phyloP scores from a whole-genome alignment of 2,329 filamentous ascomycete genomes.

The Colletotrichum sojae region DNA sequence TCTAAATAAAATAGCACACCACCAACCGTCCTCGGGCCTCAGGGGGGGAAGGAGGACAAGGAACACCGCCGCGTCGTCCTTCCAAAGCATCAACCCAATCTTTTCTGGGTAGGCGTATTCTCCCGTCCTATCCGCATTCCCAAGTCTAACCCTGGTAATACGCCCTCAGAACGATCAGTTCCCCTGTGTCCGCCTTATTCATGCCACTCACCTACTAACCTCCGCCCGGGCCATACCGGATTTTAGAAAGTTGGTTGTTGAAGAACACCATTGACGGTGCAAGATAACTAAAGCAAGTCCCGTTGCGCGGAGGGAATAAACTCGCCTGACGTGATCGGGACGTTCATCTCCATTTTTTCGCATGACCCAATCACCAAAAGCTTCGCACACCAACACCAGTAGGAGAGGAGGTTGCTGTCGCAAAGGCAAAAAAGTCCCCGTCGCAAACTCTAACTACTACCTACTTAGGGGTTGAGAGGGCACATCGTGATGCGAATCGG shows the following conservation, averaged over 20 bases:
- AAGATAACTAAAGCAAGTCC: no score
- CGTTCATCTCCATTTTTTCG: slow-evolving; percentile 14
- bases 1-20: neutral
- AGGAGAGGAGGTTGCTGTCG: neutral
- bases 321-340: neutral
- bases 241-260: no score
- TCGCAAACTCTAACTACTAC: neutral
- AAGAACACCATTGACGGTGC: no score
- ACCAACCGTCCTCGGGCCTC: no score
- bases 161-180: no score
- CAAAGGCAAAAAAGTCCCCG: neutral
- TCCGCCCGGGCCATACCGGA: no score
- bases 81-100: slow-evolving; percentile 12
- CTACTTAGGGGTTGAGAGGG: neutral
- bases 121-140: no score
- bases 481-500: neutral
- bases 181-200: no score
- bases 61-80: neutral
- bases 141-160: no score
- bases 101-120: neutral
- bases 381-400: neutral
- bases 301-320: neutral
- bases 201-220: no score
- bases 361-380: neutral
- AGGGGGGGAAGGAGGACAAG: neutral